Evolutionary conservation across 306 rosid species (phyloP), one percentile per base, ranked within the genome.

Genomic region (Trifolium dubium): DNA sequence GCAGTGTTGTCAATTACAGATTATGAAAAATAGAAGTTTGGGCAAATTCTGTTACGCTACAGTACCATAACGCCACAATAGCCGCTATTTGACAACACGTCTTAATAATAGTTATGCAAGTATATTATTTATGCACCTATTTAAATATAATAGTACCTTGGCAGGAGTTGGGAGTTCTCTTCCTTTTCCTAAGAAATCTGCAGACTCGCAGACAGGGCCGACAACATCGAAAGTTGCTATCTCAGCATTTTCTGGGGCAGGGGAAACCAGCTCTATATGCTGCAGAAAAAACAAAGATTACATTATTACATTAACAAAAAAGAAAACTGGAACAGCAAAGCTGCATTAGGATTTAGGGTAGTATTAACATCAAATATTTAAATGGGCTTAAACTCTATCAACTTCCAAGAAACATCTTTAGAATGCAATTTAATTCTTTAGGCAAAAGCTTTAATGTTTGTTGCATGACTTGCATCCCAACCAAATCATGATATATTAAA

Each of bases 181-280:
- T 19, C 29, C 83, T 74, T 77, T 84, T 69, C 87, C 87, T 64
- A 84, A 69, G 87, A 84, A 84, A 84, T 84, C 87, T 12, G 87
- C 87, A 69, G 87, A 84, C 78, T 84, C 87, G 4, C 87, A 84
- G 39, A 84, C 87, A 73, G 87, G 87, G 59, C 87, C 87, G 2
- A 84, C 87, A 37, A 84, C 85, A 59, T 84, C 87, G 80, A 73
- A 84, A 14, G 68, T 84, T 56, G 64, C 15, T 3, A 2, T 35
- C 76, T 80, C 87, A 2, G 85, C 83, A 73, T 84, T 73, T 80
- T 79, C 67, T n/a, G 94, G 75, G 13, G 89, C 63, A 67, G 98
- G 98, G 75, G 97, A 86, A 83, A 94, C 86, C 78, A 94, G 82
- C 86, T 91, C 98, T 60, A 94, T 91, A 77, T 94, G 98, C 97